Evolutionary conservation across 257 asterid species (phyloP).

Genomic region (Osmanthus fragrans): DNA sequence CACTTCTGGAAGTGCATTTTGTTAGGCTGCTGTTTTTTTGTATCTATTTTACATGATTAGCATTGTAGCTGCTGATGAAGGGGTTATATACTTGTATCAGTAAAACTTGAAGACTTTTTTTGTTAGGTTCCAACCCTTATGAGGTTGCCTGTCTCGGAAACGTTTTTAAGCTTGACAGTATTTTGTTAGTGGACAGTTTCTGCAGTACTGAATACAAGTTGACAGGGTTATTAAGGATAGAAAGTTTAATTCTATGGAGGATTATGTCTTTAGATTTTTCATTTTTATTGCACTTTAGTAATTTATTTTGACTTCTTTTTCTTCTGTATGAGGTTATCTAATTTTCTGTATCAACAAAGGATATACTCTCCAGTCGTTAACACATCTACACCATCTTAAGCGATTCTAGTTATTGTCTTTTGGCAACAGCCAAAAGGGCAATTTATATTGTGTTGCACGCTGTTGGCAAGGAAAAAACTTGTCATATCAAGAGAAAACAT

Average conservation of each 20-base stretch:
- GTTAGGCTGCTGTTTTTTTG: neutral
- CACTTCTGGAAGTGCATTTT: neutral
- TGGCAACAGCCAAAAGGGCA: too few relatives aligned
- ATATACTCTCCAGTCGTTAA: too few relatives aligned
- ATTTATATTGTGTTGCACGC: too few relatives aligned
- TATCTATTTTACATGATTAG: neutral
- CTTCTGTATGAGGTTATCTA: neutral
- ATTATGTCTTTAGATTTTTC: neutral
- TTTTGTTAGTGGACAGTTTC: neutral
- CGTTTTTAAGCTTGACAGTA: neutral
- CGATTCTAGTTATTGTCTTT: too few relatives aligned
- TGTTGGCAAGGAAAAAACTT: too few relatives aligned
- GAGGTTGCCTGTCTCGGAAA: neutral
- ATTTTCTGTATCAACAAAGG: too few relatives aligned
- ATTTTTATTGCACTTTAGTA: neutral
- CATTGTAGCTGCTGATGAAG: slow-evolving; percentile 20
- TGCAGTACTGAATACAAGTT: neutral
- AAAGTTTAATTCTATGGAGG: neutral
- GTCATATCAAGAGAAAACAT: too few relatives aligned
- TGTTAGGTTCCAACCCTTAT: neutral
- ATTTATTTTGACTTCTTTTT: neutral
- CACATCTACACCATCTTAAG: too few relatives aligned
- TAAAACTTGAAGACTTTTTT: neutral
- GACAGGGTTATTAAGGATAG: neutral
- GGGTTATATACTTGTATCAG: neutral